Conservation (phyloP, 139 green algal species). For the Parachlorella kessleri region DNA sequence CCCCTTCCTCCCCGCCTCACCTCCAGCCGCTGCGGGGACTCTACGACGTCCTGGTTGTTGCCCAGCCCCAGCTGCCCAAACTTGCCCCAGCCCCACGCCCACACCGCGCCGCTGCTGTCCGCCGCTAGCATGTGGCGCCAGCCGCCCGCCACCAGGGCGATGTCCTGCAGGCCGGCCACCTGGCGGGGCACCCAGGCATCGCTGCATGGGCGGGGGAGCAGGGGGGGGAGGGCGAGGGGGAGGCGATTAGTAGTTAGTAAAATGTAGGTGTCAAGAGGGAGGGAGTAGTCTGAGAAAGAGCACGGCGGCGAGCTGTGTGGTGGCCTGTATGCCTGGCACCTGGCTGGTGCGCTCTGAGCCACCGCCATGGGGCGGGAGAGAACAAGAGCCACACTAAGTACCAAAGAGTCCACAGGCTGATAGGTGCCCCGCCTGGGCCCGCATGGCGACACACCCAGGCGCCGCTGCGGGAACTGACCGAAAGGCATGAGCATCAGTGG, state of each 20-base stretch:
- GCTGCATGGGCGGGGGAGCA: conserved; percentile 35
- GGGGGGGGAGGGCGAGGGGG: background rate
- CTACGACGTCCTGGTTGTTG: conserved; percentile 50
- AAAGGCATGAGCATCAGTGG: no score
- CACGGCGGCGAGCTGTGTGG: no score
- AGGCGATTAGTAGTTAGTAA: background rate
- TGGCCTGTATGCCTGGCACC: no score
- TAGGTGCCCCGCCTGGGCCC: no score
- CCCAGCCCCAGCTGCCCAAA: conserved; percentile 86
- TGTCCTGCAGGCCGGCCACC: conserved; percentile 46
- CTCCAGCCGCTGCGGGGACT: conserved; percentile 44
- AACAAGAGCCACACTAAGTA: no score
- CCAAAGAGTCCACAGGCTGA: no score
- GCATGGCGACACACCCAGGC: no score
- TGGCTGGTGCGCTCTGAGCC: no score
- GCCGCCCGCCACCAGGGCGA: conserved; percentile 70
- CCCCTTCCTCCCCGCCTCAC: background rate
- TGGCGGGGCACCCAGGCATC: conserved; percentile 49
- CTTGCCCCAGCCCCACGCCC: conserved; percentile 92
- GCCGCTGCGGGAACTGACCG: no score
- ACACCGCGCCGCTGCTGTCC: conserved; percentile 65
- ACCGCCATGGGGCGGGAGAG: no score
- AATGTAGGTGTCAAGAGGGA: no score
- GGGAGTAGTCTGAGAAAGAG: no score
- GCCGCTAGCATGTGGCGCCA: conserved; percentile 87